A percentile compares a stretch with the other conserved stretches of the same genome.
These are phyloP conservation scores for Xylaria palmicola DNA, from an alignment of 495 filamentous ascomycete species.

Conservation along the genomic window DNA sequence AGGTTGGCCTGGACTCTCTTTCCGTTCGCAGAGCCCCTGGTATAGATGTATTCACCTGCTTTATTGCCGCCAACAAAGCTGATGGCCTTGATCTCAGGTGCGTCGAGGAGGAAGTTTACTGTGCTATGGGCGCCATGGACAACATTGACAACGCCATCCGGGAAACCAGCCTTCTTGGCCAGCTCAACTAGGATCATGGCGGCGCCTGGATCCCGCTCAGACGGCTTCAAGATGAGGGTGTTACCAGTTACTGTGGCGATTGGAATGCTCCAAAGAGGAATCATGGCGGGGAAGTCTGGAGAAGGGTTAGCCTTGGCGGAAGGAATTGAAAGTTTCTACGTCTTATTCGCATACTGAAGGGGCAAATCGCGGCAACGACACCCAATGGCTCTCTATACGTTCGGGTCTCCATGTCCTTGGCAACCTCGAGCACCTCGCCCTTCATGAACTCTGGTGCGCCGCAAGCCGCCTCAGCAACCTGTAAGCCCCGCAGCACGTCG, in stretches of 20 bases:
- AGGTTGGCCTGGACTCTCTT: conserved; percentile 95
- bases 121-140: conserved; percentile 88
- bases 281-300: conserved; percentile 98
- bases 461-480: conserved; percentile 96
- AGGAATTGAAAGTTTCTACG: neutral
- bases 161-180: conserved; percentile 87
- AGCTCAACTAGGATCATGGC: conserved; percentile 97
- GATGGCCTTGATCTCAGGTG: conserved; percentile 95
- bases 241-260: conserved; percentile 94
- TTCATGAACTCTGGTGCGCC: conserved; percentile 91
- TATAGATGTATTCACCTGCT: conserved; percentile 96
- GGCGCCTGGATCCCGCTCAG: conserved; percentile 96
- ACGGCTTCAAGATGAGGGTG: conserved; percentile 92
- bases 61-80: conserved; percentile 96
- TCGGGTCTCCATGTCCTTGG: conserved; percentile 98
- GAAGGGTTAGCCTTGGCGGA: conserved; percentile 16
- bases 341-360: conserved; percentile 89
- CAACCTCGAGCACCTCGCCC: conserved; percentile 92
- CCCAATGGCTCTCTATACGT: conserved; percentile 91
- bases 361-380: conserved; percentile 95
- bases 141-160: conserved; percentile 90
- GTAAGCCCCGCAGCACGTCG: conserved; percentile 90
- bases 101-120: conserved; percentile 97
- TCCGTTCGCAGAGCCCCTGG: conserved; percentile 86
- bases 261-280: conserved; percentile 95